Evolutionary conservation across 306 rosid genomes (phyloP), one percentile per base, ranked within the genome.

Genomic region (Quercus parvula): DNA sequence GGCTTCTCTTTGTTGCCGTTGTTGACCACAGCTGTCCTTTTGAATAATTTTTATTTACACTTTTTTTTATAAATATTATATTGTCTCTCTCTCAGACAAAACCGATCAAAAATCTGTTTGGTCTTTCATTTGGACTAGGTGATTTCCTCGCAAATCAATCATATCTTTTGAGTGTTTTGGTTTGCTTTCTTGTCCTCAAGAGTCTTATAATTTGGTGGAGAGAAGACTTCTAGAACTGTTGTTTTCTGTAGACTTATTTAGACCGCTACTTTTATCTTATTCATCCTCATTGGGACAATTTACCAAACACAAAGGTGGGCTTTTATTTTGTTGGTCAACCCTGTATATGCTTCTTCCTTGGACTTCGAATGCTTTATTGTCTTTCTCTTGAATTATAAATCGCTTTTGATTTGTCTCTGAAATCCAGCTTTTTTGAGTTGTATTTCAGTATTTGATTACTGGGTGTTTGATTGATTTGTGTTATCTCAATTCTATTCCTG

Each of bases 21-120:
- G 87, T 84, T 84, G 87, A 84, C 87, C 78, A 64, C 55, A 61
- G 49, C 71, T 28, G 52, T 71, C 81, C 20, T 63, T 71, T 63
- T 56, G 75, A 58, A 63, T 76, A 57, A 38, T 38, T 7, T 38
- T 44, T 7, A 24, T 41, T 27, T 49, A 25, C 15, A 56, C 12
- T 5, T 55, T 54, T 61, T 35, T 33, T 27, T 76, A 11, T 15
- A 28, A 25, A 3, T 3, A 33, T 38, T 38, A 2, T 38, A 38
- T 38, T 38, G 46, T 38, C 46, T 0, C 46, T 7, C 22, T 51
- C 69, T 51, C 5, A 33, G 25, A 44, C 49, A 5, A 5, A 24
- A 11, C 41, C 41, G 70, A 64, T 64, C 70, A 35, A 49, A 64
- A 17, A 28, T 41, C 18, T 30, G 22, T 41, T 30, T 64, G 46